Conservation (phyloP, 768 basidiomycete species). For the Royoungia palumana region DNA sequence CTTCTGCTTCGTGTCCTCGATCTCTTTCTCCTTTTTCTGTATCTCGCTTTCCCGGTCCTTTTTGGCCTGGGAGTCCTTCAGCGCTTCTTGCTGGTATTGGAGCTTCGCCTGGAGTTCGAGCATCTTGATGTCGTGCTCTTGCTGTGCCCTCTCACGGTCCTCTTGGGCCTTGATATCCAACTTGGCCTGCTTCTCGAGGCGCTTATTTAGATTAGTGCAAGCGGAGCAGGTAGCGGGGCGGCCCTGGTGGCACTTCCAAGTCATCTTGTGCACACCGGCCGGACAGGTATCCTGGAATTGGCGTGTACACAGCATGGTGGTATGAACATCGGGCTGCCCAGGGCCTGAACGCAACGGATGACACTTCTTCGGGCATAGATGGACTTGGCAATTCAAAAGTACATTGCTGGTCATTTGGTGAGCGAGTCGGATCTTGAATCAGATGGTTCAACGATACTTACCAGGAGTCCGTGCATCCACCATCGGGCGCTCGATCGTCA, state of each 20-base stretch:
- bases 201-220: constrained; percentile 44
- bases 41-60: constrained; percentile 44
- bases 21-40: constrained; percentile 42
- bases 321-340: constrained; percentile 30
- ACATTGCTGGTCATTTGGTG: constrained; percentile 5
- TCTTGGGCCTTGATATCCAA: constrained; percentile 41
- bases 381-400: constrained; percentile 26
- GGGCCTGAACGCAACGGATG: constrained; percentile 51
- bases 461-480: constrained; percentile 63
- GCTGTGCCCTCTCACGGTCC: constrained; percentile 44
- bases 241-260: constrained; percentile 45
- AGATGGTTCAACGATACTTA: constrained; percentile 25
- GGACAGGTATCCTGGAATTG: constrained; percentile 39
- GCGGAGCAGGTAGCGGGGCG: constrained; percentile 38
- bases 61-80: constrained; percentile 37
- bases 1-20: constrained; percentile 34
- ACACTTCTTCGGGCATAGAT: constrained; percentile 59
- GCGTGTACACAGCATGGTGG: constrained; percentile 41
- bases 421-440: background rate
- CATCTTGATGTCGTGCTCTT: constrained; percentile 40
- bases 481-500: constrained; percentile 53
- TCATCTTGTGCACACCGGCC: constrained; percentile 39
- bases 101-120: constrained; percentile 43
- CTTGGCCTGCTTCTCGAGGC: constrained; percentile 39
- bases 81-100: constrained; percentile 25